These are phyloP conservation scores for Geosmithia putterillii DNA, from an alignment of 2,329 filamentous ascomycete genomes.

Conservation along the genomic window DNA sequence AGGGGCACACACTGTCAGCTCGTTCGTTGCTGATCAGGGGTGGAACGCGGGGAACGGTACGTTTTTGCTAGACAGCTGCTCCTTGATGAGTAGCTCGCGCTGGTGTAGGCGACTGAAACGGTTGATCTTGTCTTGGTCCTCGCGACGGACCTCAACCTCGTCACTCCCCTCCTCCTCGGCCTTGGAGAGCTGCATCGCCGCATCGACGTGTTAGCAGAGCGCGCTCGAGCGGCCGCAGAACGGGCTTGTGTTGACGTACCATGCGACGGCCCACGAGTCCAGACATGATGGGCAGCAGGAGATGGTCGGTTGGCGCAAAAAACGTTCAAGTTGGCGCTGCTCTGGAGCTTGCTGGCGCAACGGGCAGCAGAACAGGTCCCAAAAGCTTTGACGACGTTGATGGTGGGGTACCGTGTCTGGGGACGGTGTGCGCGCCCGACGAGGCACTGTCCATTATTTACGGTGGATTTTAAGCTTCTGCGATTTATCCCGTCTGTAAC, in stretches of 20 bases:
- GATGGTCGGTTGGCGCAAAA: neutral
- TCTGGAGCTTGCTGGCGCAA: conserved; percentile 1
- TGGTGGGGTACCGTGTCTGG: conserved; percentile 1
- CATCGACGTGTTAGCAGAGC: too few species aligned
- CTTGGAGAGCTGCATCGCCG: conserved; percentile 60
- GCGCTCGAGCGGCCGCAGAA: neutral
- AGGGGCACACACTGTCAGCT: neutral
- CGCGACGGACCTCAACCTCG: conserved; percentile 86
- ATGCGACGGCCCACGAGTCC: conserved; percentile 47
- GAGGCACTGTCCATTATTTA: neutral
- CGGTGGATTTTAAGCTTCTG: too few species aligned
- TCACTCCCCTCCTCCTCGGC: conserved; percentile 79
- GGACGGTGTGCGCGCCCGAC: neutral
- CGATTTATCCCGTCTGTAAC: too few species aligned
- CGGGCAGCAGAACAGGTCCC: neutral
- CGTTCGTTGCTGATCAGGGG: too few species aligned
- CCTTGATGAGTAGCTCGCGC: conserved; percentile 65
- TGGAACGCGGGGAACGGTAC: conserved; percentile 27
- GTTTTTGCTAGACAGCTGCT: conserved; percentile 67
- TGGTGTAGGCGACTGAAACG: conserved; percentile 91
- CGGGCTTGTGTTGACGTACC: conserved; percentile 24
- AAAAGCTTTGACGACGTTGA: neutral
- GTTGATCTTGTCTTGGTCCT: conserved; percentile 99
- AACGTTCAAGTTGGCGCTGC: neutral
- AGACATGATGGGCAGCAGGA: conserved; percentile 16